Base-by-base conservation (phyloP, 805 yeast species). In the Starmerella riodocensis region DNA sequence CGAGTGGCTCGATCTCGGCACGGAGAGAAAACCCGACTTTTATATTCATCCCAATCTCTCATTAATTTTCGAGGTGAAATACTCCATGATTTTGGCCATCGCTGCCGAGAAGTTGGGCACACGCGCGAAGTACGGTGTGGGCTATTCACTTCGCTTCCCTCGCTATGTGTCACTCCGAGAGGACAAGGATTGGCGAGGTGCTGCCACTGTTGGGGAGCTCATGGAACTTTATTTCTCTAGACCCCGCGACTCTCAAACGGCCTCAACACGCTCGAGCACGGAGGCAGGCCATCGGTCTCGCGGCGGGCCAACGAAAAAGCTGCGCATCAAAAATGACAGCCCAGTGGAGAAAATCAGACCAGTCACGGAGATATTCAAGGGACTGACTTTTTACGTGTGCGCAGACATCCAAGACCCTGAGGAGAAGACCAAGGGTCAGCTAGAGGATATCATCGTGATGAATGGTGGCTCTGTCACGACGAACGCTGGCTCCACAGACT, bases 11-110 rank as follows among this genome's bases (percentile, higher is more conserved):
- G 33, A 32, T 6, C 13, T 43, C 12, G 48, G 45, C 4, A 24
- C 17, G 2, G 42, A 47, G 9, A 18, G 23, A 18, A 17, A 20
- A 5, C 50, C 51, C 1, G 46, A 47, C 19, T 69, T 67, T 42
- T 86, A 94, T 93, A 79, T 88, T 21, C 63, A 74, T 42, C 96
- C 96, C 0, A 61, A 65, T 28, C 73, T 80, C 22, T 79, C 93
- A 1, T 53, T 86, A 3, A 88, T 88, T 0, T 52, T 88, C 6
- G 94, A 85, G 54, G 73, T 86, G 14, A 84, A 80, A 53, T 93
- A 94, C 0, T 64, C 94, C 32, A 74, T 85, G 3, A 64, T 84
- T 5, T 76, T 74, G 43, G 56, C 63, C 11, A 63, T 70, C 1
- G 3, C 28, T 11, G 33, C 37, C 3, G 36, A 32, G 16, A 8